Base-by-base conservation (phyloP, 2,329 filamentous ascomycete species). In the Talaromyces atroroseus region DNA sequence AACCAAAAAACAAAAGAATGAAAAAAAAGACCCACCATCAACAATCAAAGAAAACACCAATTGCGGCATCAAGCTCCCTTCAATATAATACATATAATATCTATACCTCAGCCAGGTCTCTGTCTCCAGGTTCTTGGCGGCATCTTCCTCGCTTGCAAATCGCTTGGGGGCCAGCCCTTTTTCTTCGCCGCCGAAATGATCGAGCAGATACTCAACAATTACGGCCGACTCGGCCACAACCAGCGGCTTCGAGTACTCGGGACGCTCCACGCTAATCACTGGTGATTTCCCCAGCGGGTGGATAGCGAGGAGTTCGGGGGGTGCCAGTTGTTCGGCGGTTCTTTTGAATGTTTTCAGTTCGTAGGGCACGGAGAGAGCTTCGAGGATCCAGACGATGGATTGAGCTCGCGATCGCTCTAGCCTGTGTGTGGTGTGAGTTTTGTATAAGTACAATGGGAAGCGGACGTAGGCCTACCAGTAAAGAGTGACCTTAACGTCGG, bases 261-360 rank as follows among this genome's bases (percentile, higher is more conserved):
- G 71, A 1, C 74, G 71, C 59, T 83, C 76, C 63, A 96, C 77
- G 8, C 82, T 82, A 61, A 97, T 76, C 44, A 92, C 76, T 0
- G 92, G 92, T 1, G 90, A 91, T 71, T 96, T 96, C 60, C 92
- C 92, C 3, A 96, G 79, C 0, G 90, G 87, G 66, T 96, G 90
- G 38, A 95, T 74, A 61, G 89, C 79, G 66, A 88, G 86, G 47
- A 96, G 80, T 65, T 89, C 87, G 0, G 83, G 77, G 3, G 90
- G 89, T 1, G 92, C 92, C n/a, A 89, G 77, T 63, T 77, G 80
- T 55, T 86, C 81, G 57, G 73, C 65, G 40, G 71, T 69, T 38
- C 92, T 86, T 71, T 89, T 90, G 79, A 88, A 94, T 54, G 87
- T 80, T 66, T 92, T 84, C 57, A 96, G 75, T 60, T 92, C 83